phyloP scores from a whole-genome alignment of 306 rosid species.

The Dryas alaskensis region DNA sequence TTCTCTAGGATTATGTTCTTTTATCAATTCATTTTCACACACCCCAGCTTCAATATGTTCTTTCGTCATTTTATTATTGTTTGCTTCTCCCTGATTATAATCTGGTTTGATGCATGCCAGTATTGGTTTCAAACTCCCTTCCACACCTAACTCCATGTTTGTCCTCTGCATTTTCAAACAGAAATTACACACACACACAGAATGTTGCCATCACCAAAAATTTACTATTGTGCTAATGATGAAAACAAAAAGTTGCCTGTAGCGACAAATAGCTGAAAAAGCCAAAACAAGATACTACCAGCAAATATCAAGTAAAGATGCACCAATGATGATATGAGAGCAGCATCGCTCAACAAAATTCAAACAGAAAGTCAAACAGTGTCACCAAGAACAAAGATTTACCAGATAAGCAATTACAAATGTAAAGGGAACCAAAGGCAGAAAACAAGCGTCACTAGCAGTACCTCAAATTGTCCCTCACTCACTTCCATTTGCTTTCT shows the following conservation, averaged over 20 bases:
- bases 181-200: background rate
- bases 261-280: background rate
- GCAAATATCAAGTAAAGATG: background rate
- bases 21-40: background rate
- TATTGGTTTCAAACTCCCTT: background rate
- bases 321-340: background rate
- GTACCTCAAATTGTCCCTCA: slow-evolving; percentile 24
- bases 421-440: background rate
- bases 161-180: slow-evolving; percentile 11
- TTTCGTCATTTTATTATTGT: background rate
- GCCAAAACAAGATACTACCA: background rate
- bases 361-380: background rate
- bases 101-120: background rate
- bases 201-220: background rate
- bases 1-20: background rate
- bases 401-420: background rate
- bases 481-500: background rate
- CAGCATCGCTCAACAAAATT: background rate
- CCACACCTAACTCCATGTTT: slow-evolving; percentile 2
- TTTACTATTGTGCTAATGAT: background rate
- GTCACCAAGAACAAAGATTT: background rate
- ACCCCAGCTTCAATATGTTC: background rate
- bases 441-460: background rate
- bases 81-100: background rate
- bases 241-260: background rate